These are phyloP conservation scores for Hypoxylon sp. DNA, from an alignment of 2,329 filamentous ascomycete genomes.

Conservation along the genomic window DNA sequence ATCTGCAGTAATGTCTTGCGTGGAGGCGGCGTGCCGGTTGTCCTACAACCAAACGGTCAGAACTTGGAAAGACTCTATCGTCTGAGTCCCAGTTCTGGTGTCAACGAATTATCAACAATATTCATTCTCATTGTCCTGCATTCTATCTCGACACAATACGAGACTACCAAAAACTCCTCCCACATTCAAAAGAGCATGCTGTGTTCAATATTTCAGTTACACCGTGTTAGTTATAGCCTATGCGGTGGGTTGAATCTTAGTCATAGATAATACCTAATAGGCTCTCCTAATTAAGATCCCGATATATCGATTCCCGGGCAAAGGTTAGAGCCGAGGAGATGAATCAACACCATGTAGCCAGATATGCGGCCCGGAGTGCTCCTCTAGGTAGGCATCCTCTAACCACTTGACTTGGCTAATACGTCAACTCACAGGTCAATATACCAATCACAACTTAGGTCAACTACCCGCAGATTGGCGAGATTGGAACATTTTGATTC, in stretches of 20 bases:
- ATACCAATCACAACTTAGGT: neutral
- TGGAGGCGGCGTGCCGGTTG: neutral
- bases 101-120: neutral
- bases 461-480: neutral
- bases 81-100: neutral
- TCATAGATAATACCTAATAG: neutral
- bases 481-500: neutral
- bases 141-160: neutral
- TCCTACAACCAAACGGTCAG: neutral
- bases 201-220: neutral
- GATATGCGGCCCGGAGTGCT: neutral
- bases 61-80: neutral
- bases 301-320: neutral
- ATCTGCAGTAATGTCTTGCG: neutral
- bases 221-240: neutral
- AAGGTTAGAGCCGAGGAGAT: neutral
- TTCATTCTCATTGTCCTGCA: neutral
- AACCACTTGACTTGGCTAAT: neutral
- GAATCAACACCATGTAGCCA: neutral
- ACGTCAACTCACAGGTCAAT: neutral
- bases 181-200: neutral
- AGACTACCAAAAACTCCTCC: too few relatives aligned
- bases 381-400: neutral
- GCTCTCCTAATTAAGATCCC: neutral
- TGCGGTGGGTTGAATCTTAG: neutral